Base-by-base conservation (phyloP, 768 basidiomycete genomes). In the Cytidiella melzeri region DNA sequence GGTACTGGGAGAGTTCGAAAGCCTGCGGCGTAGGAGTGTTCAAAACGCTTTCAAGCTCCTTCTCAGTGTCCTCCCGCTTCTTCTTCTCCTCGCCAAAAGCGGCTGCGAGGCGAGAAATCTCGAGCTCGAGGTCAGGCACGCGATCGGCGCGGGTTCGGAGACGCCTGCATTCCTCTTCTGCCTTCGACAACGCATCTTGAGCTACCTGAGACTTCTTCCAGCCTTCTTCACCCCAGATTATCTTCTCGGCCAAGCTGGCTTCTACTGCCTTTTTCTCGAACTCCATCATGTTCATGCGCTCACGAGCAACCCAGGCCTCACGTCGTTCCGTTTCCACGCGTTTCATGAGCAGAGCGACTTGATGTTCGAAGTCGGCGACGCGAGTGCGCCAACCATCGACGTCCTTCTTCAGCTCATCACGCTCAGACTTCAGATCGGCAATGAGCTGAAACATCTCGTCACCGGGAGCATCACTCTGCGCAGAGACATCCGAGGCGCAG, bases 361-460 rank as follows among this genome's bases (percentile, higher is more conserved):
- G 83, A 48, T 79, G 82, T 57, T 95, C 89, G 57, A 90, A 73
- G 59, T 87, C 84, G 12, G 72, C 72, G 41, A 92, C 87, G 20
- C 93, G 76, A 27, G 67, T 74, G 53, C 87, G 76, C 91, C 92
- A 95, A 0, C 86, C 87, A 55, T 92, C 86, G 0, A 92, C 83
- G 64, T 97, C 93, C 45, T 82, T 80, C 64, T 84, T 85, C 44
- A 97, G 72, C 51, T 92, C 86, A 59, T 98, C 94, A 25, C 94
- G 74, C 66, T 97, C 93, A 11, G 83, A 76, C 64, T 92, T 92
- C 58, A 91, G 74, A 61, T 90, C 88, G 3, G 83, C 73, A 46
- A 92, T 72, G 30, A 87, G 73, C 56, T 75, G 74, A 36, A 90
- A 67, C 79, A 92, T 83, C 68, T 92, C 91, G 57, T 92, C 87